A percentile compares a stretch with the other conserved stretches of the same genome.
Evolutionary conservation across 176 grass and related monocot genomes (phyloP).

Genomic region (Typha latifolia): DNA sequence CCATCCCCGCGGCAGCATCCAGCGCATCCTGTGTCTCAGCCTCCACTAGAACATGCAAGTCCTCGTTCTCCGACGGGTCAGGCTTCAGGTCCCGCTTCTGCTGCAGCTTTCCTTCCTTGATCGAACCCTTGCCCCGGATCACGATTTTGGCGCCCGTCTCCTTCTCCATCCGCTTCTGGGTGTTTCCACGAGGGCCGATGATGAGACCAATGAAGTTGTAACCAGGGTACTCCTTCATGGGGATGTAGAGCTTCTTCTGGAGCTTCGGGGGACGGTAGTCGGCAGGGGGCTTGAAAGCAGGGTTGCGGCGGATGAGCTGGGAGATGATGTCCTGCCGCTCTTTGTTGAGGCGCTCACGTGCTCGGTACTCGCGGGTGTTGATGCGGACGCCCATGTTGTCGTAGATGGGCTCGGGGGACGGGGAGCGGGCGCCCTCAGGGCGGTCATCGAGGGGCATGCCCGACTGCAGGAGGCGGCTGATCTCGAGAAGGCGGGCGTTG

Average conservation of each 20-base stretch:
- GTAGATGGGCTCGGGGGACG: conserved; percentile 46
- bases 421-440: conserved; percentile 25
- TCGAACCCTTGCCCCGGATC: conserved; percentile 86
- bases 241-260: conserved; percentile 95
- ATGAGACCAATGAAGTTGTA: conserved; percentile 96
- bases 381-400: conserved; percentile 92
- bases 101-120: conserved; percentile 85
- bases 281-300: conserved; percentile 76
- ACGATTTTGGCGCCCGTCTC: conserved; percentile 96
- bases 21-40: conserved; percentile 72
- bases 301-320: conserved; percentile 89
- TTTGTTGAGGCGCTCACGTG: conserved; percentile 65
- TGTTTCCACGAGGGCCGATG: conserved; percentile 77
- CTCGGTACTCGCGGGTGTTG: conserved; percentile 83
- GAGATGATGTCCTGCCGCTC: conserved; percentile 95
- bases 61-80: conserved; percentile 88
- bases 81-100: conserved; percentile 92
- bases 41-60: conserved; percentile 91
- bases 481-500: conserved; percentile 73
- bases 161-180: conserved; percentile 98
- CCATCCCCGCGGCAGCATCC: conserved; percentile 80
- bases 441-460: conserved; percentile 67
- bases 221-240: conserved; percentile 88
- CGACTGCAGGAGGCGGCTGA: conserved; percentile 56
- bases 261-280: conserved; percentile 93